Base-by-base conservation (phyloP, 1,139 yeast species). In the Kodamaea fungicola region DNA sequence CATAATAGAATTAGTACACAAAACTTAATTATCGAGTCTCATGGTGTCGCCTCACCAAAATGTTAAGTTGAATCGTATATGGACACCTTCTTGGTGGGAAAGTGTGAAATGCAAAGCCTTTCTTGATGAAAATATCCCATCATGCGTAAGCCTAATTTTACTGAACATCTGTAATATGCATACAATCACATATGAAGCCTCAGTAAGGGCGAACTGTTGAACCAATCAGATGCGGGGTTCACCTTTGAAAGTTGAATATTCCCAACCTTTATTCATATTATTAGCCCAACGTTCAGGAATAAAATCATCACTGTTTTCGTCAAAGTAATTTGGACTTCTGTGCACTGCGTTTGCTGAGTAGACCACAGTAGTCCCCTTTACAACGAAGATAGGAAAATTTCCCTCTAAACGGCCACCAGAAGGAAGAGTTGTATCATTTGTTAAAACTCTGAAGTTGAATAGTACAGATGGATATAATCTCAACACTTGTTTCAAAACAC, bases 161-260 rank as follows among this genome's bases (percentile, higher is more conserved):
- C 65, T 61, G 13, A 30, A 30, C 25, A 22, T 30, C 36, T 54
- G 59, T 2, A 32, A 51, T 32, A 76, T 50, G 39, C 80, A 57
- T 10, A 61, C 62, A 27, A 69, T 45, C 8, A 68, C 66, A 43
- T 73, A 75, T 3, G 73, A 61, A 3, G 77, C 75, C 52, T 77
- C 82, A 12, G 80, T 74, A 39, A 76, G 62, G 1, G 80, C 81
- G 53, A 73, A 76, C 50, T 76, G 80, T 54, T 76, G 80, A 12
- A 81, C 82, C 33, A 76, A 59, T 48, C 82, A 77, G 39, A 76
- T 75, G 40, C 82, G 60, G 24, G 82, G 81, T 6, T 82, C 82
- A 34, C 81, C 82, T 46, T 76, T 76, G 59, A 75, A 76, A 6
- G 80, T 80, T 23, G 76, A 52, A 51, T 59, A 76, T 9, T 71